Base-by-base conservation (phyloP, 768 basidiomycete species). In the Rhizopogon vesiculosus region DNA sequence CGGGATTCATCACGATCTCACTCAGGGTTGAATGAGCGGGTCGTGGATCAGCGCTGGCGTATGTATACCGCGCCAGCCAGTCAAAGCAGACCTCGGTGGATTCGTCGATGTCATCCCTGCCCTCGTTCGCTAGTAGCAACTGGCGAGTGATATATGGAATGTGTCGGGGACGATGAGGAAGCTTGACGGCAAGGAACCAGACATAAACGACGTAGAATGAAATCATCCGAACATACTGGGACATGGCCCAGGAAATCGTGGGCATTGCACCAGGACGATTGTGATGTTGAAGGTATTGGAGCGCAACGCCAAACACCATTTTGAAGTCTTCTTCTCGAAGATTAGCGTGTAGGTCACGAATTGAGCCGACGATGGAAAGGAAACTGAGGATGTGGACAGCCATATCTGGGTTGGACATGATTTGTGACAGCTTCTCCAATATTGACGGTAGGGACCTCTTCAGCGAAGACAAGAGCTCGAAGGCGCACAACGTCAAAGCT, bases 1-100 rank as follows among this genome's bases (percentile, higher is more conserved):
- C 70, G 2, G 83, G 77, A 46, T 81, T 83, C 80, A 87, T 86
- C 50, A 96, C 78, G 51, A 94, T 83, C 38, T 94, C 89, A 58
- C 80, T 83, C 53, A 98, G 78, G 50, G 87, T 77, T 1, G 91
- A 92, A 33, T 78, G 80, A 1, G 93, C 83, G 2, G 96, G 93
- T 15, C 90, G 83, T 1, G 96, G 95, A 66, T 97, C 94, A 15
- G 93, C 93, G 63, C 89, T 93, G 13, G 87, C 93, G 63, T 95
- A 98, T 0, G 96, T 89, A 67, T 97, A 97, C 16, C 97, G 80
- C 9, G 93, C 89, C 16, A 99, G 78, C 93, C 95, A 98, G 68
- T 99, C 97, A 65, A 98, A 95, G 71, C 93, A 96, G 38, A 98
- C 96, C 66, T 98, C 93, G 0, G 94, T 91, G 28, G 88, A 86